A percentile compares a stretch with the other conserved stretches of the same genome.
Evolutionary conservation across 225 moss, liverwort and hornwort species (phyloP).

Genomic region (Ulota crispa): DNA sequence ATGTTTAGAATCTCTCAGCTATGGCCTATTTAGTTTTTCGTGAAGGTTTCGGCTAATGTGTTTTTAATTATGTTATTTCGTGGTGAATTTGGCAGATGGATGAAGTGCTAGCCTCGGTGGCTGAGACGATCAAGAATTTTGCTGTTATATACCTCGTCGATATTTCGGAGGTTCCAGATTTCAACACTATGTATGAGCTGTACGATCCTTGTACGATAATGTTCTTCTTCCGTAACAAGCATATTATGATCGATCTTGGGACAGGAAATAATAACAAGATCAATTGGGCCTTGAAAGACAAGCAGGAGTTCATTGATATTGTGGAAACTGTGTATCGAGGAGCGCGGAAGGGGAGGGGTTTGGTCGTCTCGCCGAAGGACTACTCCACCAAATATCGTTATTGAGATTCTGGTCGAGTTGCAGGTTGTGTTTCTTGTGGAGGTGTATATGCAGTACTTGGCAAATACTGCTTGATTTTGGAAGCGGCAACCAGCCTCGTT

Average conservation of each 20-base stretch:
- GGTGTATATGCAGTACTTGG: constrained; percentile 21
- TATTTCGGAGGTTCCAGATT: constrained; percentile 94
- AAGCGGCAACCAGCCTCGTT: neutral
- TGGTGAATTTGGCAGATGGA: constrained; percentile 65
- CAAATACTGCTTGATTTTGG: neutral
- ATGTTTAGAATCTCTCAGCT: neutral
- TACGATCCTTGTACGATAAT: constrained; percentile 99
- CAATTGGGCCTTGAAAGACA: constrained; percentile 98
- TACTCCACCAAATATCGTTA: constrained; percentile 99
- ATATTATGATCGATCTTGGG: constrained; percentile 99
- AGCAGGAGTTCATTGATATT: constrained; percentile 97
- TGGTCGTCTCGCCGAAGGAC: constrained; percentile 97
- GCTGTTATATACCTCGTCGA: constrained; percentile 93
- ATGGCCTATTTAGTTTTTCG: neutral
- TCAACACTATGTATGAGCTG: constrained; percentile 99
- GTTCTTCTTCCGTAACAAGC: constrained; percentile 99
- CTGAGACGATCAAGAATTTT: constrained; percentile 99
- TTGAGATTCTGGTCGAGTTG: constrained; percentile 30
- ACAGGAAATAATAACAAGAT: constrained; percentile 99
- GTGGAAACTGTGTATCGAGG: constrained; percentile 98
- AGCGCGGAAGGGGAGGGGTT: constrained; percentile 91
- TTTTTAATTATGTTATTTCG: neutral
- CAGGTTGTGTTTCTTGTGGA: constrained; percentile 10
- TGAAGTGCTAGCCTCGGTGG: constrained; percentile 95
- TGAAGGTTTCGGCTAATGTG: neutral